phyloP scores from a whole-genome alignment of 345 rosid species.

The Durio zibethinus region DNA sequence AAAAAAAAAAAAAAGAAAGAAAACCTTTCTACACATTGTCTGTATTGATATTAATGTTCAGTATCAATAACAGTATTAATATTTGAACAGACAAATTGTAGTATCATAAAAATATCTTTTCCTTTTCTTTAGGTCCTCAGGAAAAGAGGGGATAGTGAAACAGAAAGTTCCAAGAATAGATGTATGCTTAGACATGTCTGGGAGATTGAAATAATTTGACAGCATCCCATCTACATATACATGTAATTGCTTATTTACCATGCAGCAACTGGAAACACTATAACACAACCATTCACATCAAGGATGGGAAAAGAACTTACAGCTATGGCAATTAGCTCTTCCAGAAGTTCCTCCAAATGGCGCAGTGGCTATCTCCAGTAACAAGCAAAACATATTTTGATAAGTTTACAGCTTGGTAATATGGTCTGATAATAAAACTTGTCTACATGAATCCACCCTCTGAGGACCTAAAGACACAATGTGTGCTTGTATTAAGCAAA shows the following conservation, averaged over 20 bases:
- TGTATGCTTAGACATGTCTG: background rate
- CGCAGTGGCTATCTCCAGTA: constrained; percentile 61
- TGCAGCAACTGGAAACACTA: background rate
- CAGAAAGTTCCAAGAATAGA: background rate
- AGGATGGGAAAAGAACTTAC: constrained; percentile 48
- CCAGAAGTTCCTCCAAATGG: constrained; percentile 83
- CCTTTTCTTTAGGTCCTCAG: background rate
- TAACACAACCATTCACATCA: background rate
- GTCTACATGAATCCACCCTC: background rate
- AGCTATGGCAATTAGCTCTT: constrained; percentile 85
- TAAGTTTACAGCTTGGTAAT: background rate
- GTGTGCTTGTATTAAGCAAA: background rate
- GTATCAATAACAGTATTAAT: background rate
- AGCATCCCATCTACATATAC: background rate
- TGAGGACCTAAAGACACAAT: background rate
- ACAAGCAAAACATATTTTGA: background rate
- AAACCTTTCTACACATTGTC: background rate
- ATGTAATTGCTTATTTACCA: background rate
- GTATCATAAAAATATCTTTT: background rate
- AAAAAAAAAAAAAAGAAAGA: too few species aligned
- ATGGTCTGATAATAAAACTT: background rate
- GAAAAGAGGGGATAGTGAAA: background rate
- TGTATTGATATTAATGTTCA: background rate
- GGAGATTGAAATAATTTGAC: background rate
- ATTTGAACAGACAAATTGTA: background rate